Evolutionary conservation across 2,329 filamentous ascomycete genomes (phyloP), one percentile per base, ranked within the genome.

Genomic region (Neonectria punicea): DNA sequence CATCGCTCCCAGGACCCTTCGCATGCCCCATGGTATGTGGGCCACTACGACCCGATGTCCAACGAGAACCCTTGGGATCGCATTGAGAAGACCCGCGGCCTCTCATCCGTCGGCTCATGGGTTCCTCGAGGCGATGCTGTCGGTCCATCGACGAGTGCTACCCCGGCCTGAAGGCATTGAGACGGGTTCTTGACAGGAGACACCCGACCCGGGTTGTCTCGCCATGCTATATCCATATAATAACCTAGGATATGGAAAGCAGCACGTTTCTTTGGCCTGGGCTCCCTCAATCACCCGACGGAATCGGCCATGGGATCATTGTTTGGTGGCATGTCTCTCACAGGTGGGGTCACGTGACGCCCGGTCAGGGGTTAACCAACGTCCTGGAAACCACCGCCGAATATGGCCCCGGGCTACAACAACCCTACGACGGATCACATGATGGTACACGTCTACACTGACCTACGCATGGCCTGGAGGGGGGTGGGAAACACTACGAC

Each of bases 1-100:
- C 65, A 43, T 10, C 66, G 58, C 4, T 66, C 51, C 9, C 71
- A 73, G 43, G 61, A 70, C 18, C 51, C 56, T 28, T 39, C 58
- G 14, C 60, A 39, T 43, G 63, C 80, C 63, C 79, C 78, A 1
- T 92, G 90, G 82, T 92, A 90, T 77, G 80, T 85, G 43, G 88
- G 84, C 39, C 93, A 92, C 76, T 94, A 93, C 76, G 86, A 92
- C 63, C 86, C 87, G 0, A 85, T 83, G 63, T 92, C 90, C 66
- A 88, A 93, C 70, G 84, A 90, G 75, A 93, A 94, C 75, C 92
- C 92, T 0, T 94, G 92, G 92, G 86, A 84, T 55, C 77, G 74
- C 9, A 77, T 90, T 20, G 88, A 90, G 76, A 79, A 80, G 70
- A 70, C 76, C 7, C 76, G 76, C 25, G 83, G 83, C 0, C 68